A percentile compares a stretch with the other conserved stretches of the same genome.
Conservation (phyloP, 2,329 filamentous ascomycete genomes). For the Orbilia oligospora region DNA sequence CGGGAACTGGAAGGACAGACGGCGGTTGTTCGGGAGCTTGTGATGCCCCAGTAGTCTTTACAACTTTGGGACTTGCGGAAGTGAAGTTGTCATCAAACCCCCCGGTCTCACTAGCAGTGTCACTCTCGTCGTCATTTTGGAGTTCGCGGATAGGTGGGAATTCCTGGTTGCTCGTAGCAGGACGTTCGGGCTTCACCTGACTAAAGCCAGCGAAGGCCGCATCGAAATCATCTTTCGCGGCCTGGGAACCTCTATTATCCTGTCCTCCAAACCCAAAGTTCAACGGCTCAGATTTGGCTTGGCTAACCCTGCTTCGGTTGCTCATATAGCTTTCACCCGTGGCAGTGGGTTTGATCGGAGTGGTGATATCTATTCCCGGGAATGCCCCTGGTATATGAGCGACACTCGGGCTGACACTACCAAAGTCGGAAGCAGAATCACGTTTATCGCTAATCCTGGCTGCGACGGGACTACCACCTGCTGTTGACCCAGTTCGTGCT, state of each 20-base stretch:
- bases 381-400: slow-evolving; percentile 69
- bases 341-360: slow-evolving; percentile 70
- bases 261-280: slow-evolving; percentile 64
- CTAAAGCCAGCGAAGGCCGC: slow-evolving; percentile 84
- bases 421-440: slow-evolving; percentile 67
- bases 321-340: slow-evolving; percentile 69
- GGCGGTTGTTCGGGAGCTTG: slow-evolving; percentile 67
- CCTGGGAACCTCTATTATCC: slow-evolving; percentile 65
- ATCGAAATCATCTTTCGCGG: slow-evolving; percentile 84
- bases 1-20: slow-evolving; percentile 66
- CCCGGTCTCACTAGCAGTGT: slow-evolving; percentile 81
- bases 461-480: slow-evolving; percentile 61
- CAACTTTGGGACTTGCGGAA: slow-evolving; percentile 70
- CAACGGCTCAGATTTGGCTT: slow-evolving; percentile 68
- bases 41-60: slow-evolving; percentile 66
- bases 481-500: slow-evolving; percentile 63
- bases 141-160: slow-evolving; percentile 95
- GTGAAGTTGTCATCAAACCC: slow-evolving; percentile 96
- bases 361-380: slow-evolving; percentile 66
- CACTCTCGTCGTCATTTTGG: slow-evolving; percentile 85
- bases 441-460: slow-evolving; percentile 64
- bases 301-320: slow-evolving; percentile 68
- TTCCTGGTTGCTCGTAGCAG: slow-evolving; percentile 77
- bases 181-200: slow-evolving; percentile 69
- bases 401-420: slow-evolving; percentile 63